These are phyloP conservation scores for Ilex paraguariensis DNA, from an alignment of 305 asterid genomes.

Conservation along the genomic window DNA sequence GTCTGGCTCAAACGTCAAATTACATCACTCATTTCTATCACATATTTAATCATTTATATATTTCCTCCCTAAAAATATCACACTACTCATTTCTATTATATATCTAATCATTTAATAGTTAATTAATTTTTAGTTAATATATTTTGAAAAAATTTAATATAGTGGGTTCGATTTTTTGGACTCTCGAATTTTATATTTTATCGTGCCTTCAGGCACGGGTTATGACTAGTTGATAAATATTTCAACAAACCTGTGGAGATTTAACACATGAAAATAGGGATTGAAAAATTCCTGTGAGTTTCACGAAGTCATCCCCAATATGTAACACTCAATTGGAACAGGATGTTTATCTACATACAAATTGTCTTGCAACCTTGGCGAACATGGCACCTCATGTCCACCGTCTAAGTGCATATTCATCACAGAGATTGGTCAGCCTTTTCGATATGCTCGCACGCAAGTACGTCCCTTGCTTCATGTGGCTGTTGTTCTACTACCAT, in stretches of 20 bases:
- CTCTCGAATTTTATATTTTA: too few relatives aligned
- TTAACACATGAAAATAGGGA: background rate
- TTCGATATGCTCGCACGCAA: slow-evolving; percentile 97
- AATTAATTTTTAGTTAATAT: too few relatives aligned
- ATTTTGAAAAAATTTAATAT: too few relatives aligned
- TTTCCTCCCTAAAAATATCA: too few relatives aligned
- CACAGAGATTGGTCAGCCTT: slow-evolving; percentile 95
- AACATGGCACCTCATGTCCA: slow-evolving; percentile 98
- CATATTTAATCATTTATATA: too few relatives aligned
- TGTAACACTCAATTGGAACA: slow-evolving; percentile 36
- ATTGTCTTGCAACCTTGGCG: slow-evolving; percentile 94
- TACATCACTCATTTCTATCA: too few relatives aligned
- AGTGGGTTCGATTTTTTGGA: too few relatives aligned
- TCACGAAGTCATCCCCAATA: background rate
- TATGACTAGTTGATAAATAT: too few relatives aligned
- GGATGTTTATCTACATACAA: slow-evolving; percentile 97
- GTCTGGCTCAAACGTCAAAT: too few relatives aligned
- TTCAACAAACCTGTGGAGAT: background rate
- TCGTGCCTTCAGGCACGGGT: too few relatives aligned
- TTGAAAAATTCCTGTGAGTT: background rate
- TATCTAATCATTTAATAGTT: too few relatives aligned
- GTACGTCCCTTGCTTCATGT: slow-evolving; percentile 39
- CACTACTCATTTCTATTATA: too few relatives aligned
- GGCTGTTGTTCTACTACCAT: slow-evolving; percentile 4
- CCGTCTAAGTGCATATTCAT: slow-evolving; percentile 88